Percentiles rank a stretch among this genome's conserved stretches.
These are phyloP conservation scores for Solanum medicagineum DNA, from an alignment of 257 asterid genomes.

Conservation along the genomic window DNA sequence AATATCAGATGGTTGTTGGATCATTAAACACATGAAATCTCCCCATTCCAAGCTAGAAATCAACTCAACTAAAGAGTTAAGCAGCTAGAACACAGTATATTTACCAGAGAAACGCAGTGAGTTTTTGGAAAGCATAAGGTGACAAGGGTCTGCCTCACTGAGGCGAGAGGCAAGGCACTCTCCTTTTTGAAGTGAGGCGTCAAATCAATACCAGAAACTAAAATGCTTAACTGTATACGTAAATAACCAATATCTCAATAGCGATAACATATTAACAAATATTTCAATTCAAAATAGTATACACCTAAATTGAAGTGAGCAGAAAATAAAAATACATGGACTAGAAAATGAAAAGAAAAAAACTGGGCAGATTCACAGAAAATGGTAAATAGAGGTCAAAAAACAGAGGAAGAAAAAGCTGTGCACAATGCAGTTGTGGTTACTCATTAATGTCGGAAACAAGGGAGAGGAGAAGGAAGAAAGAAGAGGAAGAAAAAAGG, in stretches of 20 bases:
- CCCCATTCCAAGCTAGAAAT: not conserved
- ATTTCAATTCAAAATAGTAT: not conserved
- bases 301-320: not conserved
- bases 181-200: not conserved
- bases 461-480: not conserved
- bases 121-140: not conserved
- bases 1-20: not conserved
- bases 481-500: not conserved
- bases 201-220: not conserved
- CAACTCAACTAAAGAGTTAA: not conserved
- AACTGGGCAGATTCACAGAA: not conserved
- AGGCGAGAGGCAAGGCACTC: not conserved
- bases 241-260: not conserved
- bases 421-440: not conserved
- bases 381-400: not conserved
- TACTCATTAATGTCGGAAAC: not conserved
- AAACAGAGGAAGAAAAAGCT: not conserved
- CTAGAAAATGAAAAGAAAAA: not conserved
- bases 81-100: not conserved
- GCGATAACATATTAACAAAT: not conserved
- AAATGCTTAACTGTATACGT: not conserved
- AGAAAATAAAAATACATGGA: not conserved
- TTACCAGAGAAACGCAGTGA: not conserved
- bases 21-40: not conserved
- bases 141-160: not conserved